Evolutionary conservation across 2,329 filamentous ascomycete genomes (phyloP), one percentile per base, ranked within the genome.

Genomic region (Capronia epimyces): DNA sequence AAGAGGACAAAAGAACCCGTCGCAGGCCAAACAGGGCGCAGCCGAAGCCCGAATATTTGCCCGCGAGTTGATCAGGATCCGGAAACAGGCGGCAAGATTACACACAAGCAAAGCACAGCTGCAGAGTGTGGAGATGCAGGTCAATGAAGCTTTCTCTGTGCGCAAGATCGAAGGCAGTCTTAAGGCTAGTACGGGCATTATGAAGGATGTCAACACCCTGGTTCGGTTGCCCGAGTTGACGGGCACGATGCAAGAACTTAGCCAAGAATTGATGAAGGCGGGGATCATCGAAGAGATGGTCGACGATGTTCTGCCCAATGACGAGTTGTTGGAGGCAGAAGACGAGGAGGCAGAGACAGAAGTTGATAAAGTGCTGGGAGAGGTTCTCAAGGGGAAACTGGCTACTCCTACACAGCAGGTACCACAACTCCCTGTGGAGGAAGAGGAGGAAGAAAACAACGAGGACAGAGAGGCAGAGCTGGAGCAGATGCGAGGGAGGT

Each of bases 211-310:
- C 53, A 97, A 97, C 69, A 80, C 78, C 13, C 76, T 97, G 21
- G 82, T 96, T 43, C 78, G 84, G 22, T 71, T 98, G 61, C 93
- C 93, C 9, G 87, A 95, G 72, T 75, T 97, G 55, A 88, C 85
- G 16, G 83, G 80, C 12, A 96, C 90, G 7, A 97, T 97, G 91
- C 78, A 83, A 57, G 88, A 95, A 68, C 74, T 97, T 43, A 86
- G 84, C 63, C 78, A 84, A 51, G 93, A 97, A 76, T 72, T 97
- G 60, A 86, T 95, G 69, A 94, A 89, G 73, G 91, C 93, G 2
- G 93, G 91, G 13, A 91, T 98, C 59, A 95, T 97, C 54, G 91
- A 97, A 75, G 93, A 98, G 74, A 96, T 97, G 87, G 83, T 95
- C 3, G 87, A 84, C 42, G 91, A 97, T 66, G 83, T 78, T 37